Conservation (phyloP, 495 filamentous ascomycete genomes). For the Rhypophila decipiens region DNA sequence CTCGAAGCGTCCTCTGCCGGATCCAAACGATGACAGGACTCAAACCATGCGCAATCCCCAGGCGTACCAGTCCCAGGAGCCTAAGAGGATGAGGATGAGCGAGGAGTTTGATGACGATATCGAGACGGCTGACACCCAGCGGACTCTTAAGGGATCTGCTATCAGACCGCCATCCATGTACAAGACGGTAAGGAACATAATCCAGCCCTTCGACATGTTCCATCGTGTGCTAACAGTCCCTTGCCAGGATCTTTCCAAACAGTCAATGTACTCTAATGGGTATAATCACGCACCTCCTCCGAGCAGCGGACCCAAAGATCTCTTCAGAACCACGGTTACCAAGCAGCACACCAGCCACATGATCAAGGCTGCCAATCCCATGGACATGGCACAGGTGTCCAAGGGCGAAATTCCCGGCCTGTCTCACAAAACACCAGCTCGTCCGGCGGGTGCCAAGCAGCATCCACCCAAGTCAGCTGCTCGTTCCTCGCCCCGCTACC, state of each 20-base stretch:
- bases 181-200: constrained; percentile 54
- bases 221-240: constrained; percentile 20
- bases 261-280: constrained; percentile 57
- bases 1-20: constrained; percentile 44
- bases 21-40: constrained; percentile 37
- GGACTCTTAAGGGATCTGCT: constrained; percentile 67
- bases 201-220: too few relatives aligned
- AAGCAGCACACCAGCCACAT: constrained; percentile 44
- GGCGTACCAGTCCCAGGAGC: constrained; percentile 45
- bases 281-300: constrained; percentile 53
- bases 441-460: constrained; percentile 31
- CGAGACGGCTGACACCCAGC: constrained; percentile 32
- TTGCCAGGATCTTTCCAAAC: constrained; percentile 50
- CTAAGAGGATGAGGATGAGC: constrained; percentile 54
- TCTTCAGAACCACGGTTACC: constrained; percentile 45
- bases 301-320: constrained; percentile 25
- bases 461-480: constrained; percentile 47
- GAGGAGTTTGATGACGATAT: constrained; percentile 46
- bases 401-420: constrained; percentile 71
- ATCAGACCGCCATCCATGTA: constrained; percentile 75
- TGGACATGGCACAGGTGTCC: constrained; percentile 75
- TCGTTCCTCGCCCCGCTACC: constrained; percentile 71
- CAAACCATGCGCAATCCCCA: constrained; percentile 31
- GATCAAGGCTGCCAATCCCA: constrained; percentile 55
- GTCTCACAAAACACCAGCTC: constrained; percentile 56